A percentile compares a stretch with the other conserved stretches of the same genome.
Evolutionary conservation across 306 rosid species (phyloP).

Genomic region (Begonia peltatifolia): DNA sequence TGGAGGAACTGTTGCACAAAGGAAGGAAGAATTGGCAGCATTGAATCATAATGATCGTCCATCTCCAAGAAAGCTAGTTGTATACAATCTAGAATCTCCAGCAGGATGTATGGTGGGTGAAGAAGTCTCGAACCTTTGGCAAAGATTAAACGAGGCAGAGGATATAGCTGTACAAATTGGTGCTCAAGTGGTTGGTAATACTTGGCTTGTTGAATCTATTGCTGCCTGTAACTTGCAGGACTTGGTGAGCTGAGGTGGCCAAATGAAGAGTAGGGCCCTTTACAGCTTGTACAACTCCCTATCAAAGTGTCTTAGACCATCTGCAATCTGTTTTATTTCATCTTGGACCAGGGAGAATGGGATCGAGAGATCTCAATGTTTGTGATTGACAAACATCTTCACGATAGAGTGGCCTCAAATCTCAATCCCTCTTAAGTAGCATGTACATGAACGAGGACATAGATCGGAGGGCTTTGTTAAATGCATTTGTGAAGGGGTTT

Average conservation of each 20-base stretch:
- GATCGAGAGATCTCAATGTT: no score
- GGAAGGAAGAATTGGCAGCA: constrained; percentile 32
- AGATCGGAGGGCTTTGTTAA: no score
- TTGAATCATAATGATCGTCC: constrained; percentile 9
- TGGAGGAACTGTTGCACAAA: constrained; percentile 46
- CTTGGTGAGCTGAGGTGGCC: constrained; percentile 25
- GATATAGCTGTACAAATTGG: constrained; percentile 46
- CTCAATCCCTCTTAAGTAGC: no score
- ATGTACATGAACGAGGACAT: no score
- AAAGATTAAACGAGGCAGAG: constrained; percentile 61
- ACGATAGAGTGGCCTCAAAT: no score
- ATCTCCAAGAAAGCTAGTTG: constrained; percentile 32
- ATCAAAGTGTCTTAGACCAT: no score
- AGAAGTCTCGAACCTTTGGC: constrained; percentile 74
- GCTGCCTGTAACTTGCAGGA: constrained; percentile 57
- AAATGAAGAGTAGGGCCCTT: no score
- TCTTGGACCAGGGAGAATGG: no score
- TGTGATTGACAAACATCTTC: no score
- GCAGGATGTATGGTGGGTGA: constrained; percentile 63
- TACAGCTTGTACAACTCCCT: no score
- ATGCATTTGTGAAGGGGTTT: no score
- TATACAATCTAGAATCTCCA: constrained; percentile 76
- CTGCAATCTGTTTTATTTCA: no score
- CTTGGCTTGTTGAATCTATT: constrained; percentile 85
- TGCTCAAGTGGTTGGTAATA: constrained; percentile 53